A percentile compares a stretch with the other conserved stretches of the same genome.
phyloP scores from a whole-genome alignment of 2,329 filamentous ascomycete genomes.

The Neofusicoccum umdonicola region DNA sequence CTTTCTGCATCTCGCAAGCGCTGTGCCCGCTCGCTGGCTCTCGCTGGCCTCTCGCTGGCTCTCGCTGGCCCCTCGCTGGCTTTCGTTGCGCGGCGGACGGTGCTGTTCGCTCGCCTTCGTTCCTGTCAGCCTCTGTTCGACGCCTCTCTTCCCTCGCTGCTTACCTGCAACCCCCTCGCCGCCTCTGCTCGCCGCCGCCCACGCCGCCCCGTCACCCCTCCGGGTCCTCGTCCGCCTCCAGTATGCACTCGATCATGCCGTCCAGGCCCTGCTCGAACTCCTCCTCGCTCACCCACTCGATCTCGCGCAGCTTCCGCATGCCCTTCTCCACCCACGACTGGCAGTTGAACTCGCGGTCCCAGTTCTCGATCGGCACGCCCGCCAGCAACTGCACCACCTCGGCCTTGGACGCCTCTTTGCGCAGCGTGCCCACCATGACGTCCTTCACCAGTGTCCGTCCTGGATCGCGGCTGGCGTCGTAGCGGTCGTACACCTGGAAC shows the following conservation, averaged over 20 bases:
- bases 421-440: constrained; percentile 9
- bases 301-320: neutral
- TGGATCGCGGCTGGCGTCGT: constrained; percentile 6
- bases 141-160: no score
- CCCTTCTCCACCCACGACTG: constrained; percentile 13
- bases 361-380: neutral
- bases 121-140: no score
- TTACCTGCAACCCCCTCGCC: neutral
- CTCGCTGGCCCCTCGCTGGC: no score
- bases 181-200: neutral
- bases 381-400: constrained; percentile 4
- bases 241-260: constrained; percentile 6
- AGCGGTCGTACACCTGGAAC: constrained; percentile 1
- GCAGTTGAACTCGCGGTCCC: constrained; percentile 14
- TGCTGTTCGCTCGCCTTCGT: no score
- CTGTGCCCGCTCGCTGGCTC: no score
- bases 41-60: no score
- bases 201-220: neutral
- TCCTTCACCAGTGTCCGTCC: neutral
- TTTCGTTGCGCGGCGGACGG: no score
- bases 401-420: constrained; percentile 3
- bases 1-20: no score
- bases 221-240: constrained; percentile 13
- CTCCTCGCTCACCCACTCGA: constrained; percentile 6
- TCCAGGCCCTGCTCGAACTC: constrained; percentile 13